These are phyloP conservation scores for Blastomyces silverae DNA, from an alignment of 2,329 filamentous ascomycete genomes.

Conservation along the genomic window DNA sequence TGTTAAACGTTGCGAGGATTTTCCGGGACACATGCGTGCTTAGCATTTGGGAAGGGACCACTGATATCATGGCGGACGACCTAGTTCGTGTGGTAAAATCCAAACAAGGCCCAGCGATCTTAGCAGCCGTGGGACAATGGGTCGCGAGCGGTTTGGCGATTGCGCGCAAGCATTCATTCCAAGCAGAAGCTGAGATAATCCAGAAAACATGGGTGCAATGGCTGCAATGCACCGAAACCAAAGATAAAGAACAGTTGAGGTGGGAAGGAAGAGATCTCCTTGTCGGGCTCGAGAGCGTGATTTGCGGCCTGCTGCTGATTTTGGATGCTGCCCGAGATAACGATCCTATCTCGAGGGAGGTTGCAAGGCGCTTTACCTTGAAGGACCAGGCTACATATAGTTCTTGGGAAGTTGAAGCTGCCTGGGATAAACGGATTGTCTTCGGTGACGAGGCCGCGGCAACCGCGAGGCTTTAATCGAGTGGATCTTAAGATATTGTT, in stretches of 20 bases:
- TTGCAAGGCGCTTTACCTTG: constrained; percentile 21
- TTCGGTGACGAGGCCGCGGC: constrained; percentile 16
- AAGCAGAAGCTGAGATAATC: constrained; percentile 31
- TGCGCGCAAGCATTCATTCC: constrained; percentile 45
- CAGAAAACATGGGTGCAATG: constrained; percentile 20
- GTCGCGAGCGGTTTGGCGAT: constrained; percentile 44
- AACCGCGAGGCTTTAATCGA: constrained; percentile 13
- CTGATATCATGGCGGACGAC: constrained; percentile 57
- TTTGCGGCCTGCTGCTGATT: constrained; percentile 30
- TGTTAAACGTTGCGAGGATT: constrained; percentile 59
- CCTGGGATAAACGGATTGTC: constrained; percentile 22
- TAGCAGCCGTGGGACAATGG: constrained; percentile 32
- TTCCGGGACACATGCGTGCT: constrained; percentile 59
- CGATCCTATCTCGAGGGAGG: constrained; percentile 28
- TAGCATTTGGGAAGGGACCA: constrained; percentile 65
- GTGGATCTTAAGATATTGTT: neutral
- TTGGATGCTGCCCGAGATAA: constrained; percentile 32
- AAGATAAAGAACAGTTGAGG: constrained; percentile 28
- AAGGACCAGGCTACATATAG: constrained; percentile 10
- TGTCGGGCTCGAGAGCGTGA: constrained; percentile 29
- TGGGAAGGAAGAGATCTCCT: constrained; percentile 29
- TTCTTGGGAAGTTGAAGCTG: constrained; percentile 19
- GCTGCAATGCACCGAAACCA: constrained; percentile 15
- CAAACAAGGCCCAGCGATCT: constrained; percentile 20
- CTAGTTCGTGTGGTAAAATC: constrained; percentile 40